phyloP scores from a whole-genome alignment of 164 flowering plant genomes.

The Pachysandra terminalis region DNA sequence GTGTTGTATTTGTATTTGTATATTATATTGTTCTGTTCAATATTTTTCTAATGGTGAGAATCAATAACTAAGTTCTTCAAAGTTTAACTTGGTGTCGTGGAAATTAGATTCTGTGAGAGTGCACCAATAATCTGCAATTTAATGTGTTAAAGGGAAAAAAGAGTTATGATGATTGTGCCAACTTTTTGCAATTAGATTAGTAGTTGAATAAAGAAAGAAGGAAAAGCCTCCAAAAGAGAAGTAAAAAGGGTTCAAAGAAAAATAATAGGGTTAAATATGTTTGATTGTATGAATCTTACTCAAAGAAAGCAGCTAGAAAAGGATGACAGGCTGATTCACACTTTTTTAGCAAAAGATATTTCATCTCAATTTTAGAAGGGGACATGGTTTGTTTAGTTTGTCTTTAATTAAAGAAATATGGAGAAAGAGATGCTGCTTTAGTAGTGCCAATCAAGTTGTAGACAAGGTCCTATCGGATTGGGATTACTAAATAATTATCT shows the following conservation, averaged over 20 bases:
- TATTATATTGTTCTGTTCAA: neutral
- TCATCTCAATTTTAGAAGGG: neutral
- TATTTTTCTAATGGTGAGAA: too few species aligned
- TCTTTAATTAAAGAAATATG: neutral
- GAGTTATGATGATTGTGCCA: too few species aligned
- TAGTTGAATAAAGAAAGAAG: too few species aligned
- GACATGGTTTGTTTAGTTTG: neutral
- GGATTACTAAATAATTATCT: neutral
- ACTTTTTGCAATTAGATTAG: too few species aligned
- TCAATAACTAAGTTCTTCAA: conserved; percentile 36
- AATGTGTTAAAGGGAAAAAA: too few species aligned
- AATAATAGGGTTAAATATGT: too few species aligned
- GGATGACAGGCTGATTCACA: neutral
- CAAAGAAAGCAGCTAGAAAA: neutral
- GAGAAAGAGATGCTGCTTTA: neutral
- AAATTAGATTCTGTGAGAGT: too few species aligned
- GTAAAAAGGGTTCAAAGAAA: too few species aligned
- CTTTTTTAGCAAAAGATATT: neutral
- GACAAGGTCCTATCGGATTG: neutral
- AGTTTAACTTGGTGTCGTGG: conserved; percentile 36
- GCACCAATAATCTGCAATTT: too few species aligned
- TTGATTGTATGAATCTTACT: neutral
- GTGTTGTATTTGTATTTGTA: neutral
- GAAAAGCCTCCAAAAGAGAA: too few species aligned
- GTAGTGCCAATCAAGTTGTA: neutral